A percentile compares a stretch with the other conserved stretches of the same genome.
phyloP scores from a whole-genome alignment of 208 protist species.

The Porcisia hertigi region DNA sequence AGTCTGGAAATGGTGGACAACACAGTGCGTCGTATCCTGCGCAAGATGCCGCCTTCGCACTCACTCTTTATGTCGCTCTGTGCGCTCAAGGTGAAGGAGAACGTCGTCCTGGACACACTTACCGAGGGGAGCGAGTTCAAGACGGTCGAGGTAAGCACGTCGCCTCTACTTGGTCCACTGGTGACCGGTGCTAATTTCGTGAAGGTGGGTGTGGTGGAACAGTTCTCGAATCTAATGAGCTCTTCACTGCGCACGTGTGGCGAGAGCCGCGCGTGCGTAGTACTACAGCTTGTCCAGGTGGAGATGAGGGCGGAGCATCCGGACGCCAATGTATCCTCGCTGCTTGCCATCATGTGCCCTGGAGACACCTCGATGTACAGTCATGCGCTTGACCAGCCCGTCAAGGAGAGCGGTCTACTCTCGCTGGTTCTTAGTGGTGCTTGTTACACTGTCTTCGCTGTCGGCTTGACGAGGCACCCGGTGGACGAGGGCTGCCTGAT shows the following conservation, averaged over 20 bases:
- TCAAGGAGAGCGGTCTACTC: constrained; percentile 34
- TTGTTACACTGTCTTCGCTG: constrained; percentile 37
- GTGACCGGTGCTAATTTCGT: constrained; percentile 31
- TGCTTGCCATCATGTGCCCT: constrained; percentile 37
- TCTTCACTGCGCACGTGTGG: constrained; percentile 36
- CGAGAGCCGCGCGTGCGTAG: constrained; percentile 38
- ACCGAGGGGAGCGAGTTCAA: constrained; percentile 24
- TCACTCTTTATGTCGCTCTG: constrained; percentile 48
- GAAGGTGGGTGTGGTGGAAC: constrained; percentile 23
- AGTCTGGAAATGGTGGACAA: constrained; percentile 54
- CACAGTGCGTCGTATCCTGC: constrained; percentile 41
- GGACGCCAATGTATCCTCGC: constrained; percentile 37
- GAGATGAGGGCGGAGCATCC: constrained; percentile 24
- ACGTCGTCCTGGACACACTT: constrained; percentile 38
- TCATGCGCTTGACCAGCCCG: constrained; percentile 14
- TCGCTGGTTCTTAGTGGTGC: constrained; percentile 35
- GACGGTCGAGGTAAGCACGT: constrained; percentile 23
- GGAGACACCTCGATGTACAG: constrained; percentile 36
- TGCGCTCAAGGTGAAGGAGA: constrained; percentile 32
- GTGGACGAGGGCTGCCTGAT: constrained; percentile 39
- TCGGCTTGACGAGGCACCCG: constrained; percentile 31
- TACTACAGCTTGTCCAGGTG: constrained; percentile 47
- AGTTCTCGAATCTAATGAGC: constrained; percentile 37
- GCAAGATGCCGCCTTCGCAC: constrained; percentile 24
- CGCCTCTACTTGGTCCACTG: constrained; percentile 38